Evolutionary conservation across 2,329 filamentous ascomycete species (phyloP).

Genomic region (Phialocephala sp.): DNA sequence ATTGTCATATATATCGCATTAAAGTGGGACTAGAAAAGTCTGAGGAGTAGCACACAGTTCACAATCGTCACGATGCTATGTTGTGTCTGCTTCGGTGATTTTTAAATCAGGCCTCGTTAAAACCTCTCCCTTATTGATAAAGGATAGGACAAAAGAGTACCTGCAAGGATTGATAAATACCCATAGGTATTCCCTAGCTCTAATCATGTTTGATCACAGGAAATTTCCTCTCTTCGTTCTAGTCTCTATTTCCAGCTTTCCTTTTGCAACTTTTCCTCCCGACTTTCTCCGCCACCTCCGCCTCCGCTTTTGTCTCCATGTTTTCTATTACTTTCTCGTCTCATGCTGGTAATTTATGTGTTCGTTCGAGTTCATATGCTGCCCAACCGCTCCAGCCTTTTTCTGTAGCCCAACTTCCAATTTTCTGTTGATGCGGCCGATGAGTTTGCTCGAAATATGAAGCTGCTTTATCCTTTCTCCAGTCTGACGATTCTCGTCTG

Average conservation of each 20-base stretch:
- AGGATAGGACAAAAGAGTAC: conserved; percentile 9
- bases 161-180: conserved; percentile 3
- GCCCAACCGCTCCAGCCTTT: no score
- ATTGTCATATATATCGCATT: not conserved
- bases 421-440: no score
- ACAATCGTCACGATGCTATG: not conserved
- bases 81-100: not conserved
- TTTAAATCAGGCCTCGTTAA: conserved; percentile 11
- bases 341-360: no score
- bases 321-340: no score
- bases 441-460: no score
- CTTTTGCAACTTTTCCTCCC: not conserved
- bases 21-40: not conserved
- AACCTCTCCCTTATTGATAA: conserved; percentile 9
- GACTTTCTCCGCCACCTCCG: not conserved
- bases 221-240: not conserved
- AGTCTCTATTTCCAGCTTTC: no score
- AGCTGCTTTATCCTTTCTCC: no score
- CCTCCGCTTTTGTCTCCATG: not conserved
- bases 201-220: not conserved
- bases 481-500: not conserved
- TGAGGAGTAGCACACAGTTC: not conserved
- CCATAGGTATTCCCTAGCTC: not conserved
- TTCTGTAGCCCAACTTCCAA: no score
- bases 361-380: no score